Percentiles rank a stretch among this genome's conserved stretches.
phyloP scores from a whole-genome alignment of 1,139 yeast species.

The Yamadazyma atmosphaerica region DNA sequence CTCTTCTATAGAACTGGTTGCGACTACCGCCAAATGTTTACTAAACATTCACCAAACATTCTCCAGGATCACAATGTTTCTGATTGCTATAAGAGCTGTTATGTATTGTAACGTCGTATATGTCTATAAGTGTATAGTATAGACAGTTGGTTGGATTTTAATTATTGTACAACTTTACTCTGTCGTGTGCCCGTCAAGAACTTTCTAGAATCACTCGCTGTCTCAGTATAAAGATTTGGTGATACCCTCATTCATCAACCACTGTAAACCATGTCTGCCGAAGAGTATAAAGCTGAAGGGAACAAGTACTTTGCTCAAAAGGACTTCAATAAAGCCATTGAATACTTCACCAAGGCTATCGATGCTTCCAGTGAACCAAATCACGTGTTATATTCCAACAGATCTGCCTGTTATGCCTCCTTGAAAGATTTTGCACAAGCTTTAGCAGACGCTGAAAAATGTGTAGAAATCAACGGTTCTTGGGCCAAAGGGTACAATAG shows the following conservation, averaged over 20 bases:
- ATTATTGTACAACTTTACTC: too few relatives aligned
- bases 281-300: slow-evolving; percentile 79
- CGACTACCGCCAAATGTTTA: too few relatives aligned
- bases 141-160: neutral
- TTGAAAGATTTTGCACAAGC: slow-evolving; percentile 73
- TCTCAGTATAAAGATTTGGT: too few relatives aligned
- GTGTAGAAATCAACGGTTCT: slow-evolving; percentile 71
- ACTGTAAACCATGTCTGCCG: slow-evolving; percentile 60
- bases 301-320: slow-evolving; percentile 90
- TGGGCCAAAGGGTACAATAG: slow-evolving; percentile 98
- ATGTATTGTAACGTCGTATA: too few relatives aligned
- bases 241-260: neutral
- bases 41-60: too few relatives aligned
- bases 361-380: slow-evolving; percentile 79
- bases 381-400: slow-evolving; percentile 87
- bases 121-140: neutral
- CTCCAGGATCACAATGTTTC: too few relatives aligned
- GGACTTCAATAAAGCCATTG: slow-evolving; percentile 79
- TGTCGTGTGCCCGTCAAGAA: slow-evolving; percentile 6
- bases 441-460: slow-evolving; percentile 77
- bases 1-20: too few relatives aligned
- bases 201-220: slow-evolving; percentile 12
- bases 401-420: slow-evolving; percentile 92
- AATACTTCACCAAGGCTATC: slow-evolving; percentile 80
- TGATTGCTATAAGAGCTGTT: too few relatives aligned